Percentiles rank a stretch among this genome's conserved stretches.
phyloP scores from a whole-genome alignment of 345 rosid genomes.

The Ceriops decandra region DNA sequence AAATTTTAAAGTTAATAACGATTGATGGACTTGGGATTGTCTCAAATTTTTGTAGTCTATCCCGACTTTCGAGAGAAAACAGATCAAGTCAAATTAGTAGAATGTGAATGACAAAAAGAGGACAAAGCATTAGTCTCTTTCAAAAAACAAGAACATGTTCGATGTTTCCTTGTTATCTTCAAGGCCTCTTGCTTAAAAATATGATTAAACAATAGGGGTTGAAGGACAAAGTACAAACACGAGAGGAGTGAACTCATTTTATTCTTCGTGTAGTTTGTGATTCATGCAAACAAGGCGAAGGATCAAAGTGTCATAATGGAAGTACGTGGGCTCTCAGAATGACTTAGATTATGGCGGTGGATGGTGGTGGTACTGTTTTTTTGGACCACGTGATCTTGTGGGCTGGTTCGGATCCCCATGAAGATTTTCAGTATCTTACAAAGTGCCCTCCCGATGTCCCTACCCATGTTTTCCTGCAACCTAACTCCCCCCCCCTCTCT shows the following conservation, averaged over 20 bases:
- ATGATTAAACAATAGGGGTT: background rate
- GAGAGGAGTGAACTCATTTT: background rate
- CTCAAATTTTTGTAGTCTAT: too few relatives aligned
- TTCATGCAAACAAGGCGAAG: background rate
- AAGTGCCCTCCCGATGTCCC: constrained; percentile 15
- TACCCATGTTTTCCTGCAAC: constrained; percentile 8
- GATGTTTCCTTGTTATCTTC: background rate
- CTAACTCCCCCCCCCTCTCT: too few relatives aligned
- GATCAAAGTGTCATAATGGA: too few relatives aligned
- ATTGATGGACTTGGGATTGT: too few relatives aligned
- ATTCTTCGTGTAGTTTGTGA: background rate
- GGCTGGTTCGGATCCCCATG: constrained; percentile 46
- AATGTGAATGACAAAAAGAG: background rate
- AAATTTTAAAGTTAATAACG: too few relatives aligned
- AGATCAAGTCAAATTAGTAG: background rate
- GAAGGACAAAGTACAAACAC: background rate
- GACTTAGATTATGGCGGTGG: constrained; percentile 16
- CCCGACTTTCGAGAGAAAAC: too few relatives aligned
- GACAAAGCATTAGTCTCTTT: background rate
- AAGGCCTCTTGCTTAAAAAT: background rate
- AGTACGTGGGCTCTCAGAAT: constrained; percentile 2
- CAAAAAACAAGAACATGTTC: background rate
- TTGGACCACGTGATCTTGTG: constrained; percentile 36
- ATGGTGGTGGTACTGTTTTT: background rate
- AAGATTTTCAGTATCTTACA: constrained; percentile 47